These are phyloP conservation scores for Miamiensis avidus DNA, from an alignment of 169 alveolate genomes.

Conservation along the genomic window DNA sequence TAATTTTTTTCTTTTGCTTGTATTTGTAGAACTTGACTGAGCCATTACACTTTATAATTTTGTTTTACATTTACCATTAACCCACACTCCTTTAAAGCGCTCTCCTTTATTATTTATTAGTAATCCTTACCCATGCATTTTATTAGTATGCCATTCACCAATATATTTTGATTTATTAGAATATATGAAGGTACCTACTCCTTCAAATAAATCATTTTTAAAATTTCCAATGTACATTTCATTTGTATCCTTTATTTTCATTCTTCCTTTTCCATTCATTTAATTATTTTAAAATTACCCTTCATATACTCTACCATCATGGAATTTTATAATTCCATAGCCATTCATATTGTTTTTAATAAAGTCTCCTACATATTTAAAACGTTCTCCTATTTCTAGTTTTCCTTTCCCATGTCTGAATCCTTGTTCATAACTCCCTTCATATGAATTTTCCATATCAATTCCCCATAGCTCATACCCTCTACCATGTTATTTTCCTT, in stretches of 20 bases:
- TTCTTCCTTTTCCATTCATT: slow-evolving; percentile 27
- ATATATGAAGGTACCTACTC: neutral
- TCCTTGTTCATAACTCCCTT: slow-evolving; percentile 18
- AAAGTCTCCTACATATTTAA: slow-evolving; percentile 21
- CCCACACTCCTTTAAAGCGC: neutral
- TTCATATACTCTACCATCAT: slow-evolving; percentile 21
- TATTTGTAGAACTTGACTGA: neutral
- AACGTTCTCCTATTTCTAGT: slow-evolving; percentile 11
- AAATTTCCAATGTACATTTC: slow-evolving; percentile 19
- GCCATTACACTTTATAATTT: neutral
- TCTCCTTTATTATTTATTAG: neutral
- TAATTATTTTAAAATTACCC: slow-evolving; percentile 29
- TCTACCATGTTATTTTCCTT: slow-evolving; percentile 36
- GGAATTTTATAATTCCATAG: slow-evolving; percentile 15
- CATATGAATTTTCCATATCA: neutral
- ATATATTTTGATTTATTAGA: neutral
- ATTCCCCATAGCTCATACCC: slow-evolving; percentile 23
- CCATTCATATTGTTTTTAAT: slow-evolving; percentile 10
- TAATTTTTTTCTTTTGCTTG: neutral
- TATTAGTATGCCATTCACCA: neutral
- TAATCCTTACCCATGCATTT: neutral
- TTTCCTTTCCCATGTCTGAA: slow-evolving; percentile 34
- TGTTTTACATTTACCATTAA: neutral
- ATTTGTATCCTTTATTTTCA: slow-evolving; percentile 13
- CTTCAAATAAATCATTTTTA: slow-evolving; percentile 22